phyloP scores from a whole-genome alignment of 495 filamentous ascomycete genomes.

The Aspergillus egyptiacus region DNA sequence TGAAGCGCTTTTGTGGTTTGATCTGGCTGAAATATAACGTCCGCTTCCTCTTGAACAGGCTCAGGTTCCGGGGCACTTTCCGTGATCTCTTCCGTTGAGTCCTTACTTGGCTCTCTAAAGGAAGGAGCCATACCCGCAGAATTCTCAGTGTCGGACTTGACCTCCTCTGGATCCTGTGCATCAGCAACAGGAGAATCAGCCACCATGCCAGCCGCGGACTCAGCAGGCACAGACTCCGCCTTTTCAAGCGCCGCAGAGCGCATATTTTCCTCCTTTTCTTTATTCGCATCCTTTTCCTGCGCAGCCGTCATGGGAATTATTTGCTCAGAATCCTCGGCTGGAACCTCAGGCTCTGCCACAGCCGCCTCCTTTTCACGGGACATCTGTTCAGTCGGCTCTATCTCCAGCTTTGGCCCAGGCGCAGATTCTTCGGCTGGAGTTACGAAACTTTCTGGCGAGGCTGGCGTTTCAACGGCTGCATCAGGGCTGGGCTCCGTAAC shows the following conservation, averaged over 20 bases:
- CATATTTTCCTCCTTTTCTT: constrained; percentile 22
- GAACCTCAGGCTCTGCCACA: not conserved
- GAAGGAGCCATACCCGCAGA: not conserved
- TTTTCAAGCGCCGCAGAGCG: constrained; percentile 12
- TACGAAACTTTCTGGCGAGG: too few relatives aligned
- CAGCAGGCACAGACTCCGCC: not conserved
- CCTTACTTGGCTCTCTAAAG: too few relatives aligned
- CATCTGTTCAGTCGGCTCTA: constrained; percentile 9
- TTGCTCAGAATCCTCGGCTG: not conserved
- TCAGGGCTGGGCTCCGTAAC: not conserved
- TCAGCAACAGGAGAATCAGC: not conserved
- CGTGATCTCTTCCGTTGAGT: not conserved
- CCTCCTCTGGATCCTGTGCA: not conserved
- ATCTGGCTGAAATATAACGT: too few relatives aligned
- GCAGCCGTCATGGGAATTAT: constrained; percentile 11
- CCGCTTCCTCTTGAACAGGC: not conserved
- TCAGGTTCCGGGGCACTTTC: not conserved
- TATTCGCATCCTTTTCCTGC: constrained; percentile 21
- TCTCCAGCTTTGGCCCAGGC: not conserved
- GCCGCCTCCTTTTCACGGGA: not conserved
- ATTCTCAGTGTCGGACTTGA: not conserved
- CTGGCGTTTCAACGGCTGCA: constrained; percentile 2
- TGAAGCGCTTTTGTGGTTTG: too few relatives aligned
- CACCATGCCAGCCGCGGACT: constrained; percentile 6
- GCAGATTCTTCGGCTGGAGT: constrained; percentile 7